Evolutionary conservation across 164 flowering plant genomes (phyloP).

Genomic region (Aristolochia contorta): DNA sequence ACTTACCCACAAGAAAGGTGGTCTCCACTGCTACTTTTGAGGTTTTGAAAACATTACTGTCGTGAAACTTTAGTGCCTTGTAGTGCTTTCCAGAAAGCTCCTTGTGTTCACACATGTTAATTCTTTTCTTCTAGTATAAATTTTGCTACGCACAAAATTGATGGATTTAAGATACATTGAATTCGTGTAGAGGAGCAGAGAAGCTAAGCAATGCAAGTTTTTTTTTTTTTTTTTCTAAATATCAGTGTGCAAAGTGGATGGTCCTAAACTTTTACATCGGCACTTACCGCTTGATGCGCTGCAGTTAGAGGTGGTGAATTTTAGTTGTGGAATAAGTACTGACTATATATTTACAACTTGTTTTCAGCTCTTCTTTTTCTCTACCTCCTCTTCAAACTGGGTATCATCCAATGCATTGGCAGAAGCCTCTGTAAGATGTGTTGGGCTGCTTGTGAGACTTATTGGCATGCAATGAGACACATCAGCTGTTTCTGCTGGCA

Average conservation of each 20-base stretch:
- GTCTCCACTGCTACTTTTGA: too few relatives aligned
- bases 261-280: too few relatives aligned
- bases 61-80: too few relatives aligned
- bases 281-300: too few relatives aligned
- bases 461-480: slow-evolving; percentile 36
- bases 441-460: slow-evolving; percentile 50
- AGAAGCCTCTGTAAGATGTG: slow-evolving; percentile 61
- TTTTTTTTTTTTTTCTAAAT: too few relatives aligned
- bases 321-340: slow-evolving; percentile 11
- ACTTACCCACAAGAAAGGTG: too few relatives aligned
- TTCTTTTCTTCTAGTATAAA: too few relatives aligned
- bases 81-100: too few relatives aligned
- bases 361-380: slow-evolving; percentile 42
- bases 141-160: too few relatives aligned
- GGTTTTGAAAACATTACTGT: too few relatives aligned
- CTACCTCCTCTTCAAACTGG: slow-evolving; percentile 49
- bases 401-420: slow-evolving; percentile 54
- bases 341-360: not conserved
- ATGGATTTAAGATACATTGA: not conserved
- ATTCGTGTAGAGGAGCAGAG: not conserved
- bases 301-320: slow-evolving; percentile 15
- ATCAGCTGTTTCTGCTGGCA: slow-evolving; percentile 44
- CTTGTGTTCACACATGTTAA: too few relatives aligned
- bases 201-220: not conserved
- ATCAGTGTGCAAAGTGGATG: not conserved